phyloP scores from a whole-genome alignment of 129 eudicot genomes.

The Solidago caesia region DNA sequence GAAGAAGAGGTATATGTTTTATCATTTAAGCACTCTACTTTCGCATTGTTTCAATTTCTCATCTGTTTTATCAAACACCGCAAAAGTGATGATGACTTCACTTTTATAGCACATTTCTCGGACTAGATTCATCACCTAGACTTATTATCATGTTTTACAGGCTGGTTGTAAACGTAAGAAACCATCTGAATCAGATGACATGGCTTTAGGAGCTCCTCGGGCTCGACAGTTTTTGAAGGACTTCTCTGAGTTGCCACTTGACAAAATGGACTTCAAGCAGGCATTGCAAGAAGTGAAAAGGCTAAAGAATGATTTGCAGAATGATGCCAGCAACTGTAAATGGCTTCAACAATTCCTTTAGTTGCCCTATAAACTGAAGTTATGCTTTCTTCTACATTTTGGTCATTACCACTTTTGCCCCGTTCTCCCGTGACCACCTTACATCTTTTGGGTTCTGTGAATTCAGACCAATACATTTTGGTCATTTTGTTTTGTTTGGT shows the following conservation, averaged over 20 bases:
- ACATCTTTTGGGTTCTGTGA: constrained; percentile 7
- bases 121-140: background rate
- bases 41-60: background rate
- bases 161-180: constrained; percentile 68
- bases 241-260: constrained; percentile 78
- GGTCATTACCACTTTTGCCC: constrained; percentile 31
- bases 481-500: constrained; percentile 24
- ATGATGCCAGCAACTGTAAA: constrained; percentile 54
- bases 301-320: constrained; percentile 63
- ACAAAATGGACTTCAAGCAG: constrained; percentile 70
- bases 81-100: background rate
- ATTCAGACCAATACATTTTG: background rate
- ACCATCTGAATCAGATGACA: constrained; percentile 55
- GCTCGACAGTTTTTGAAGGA: constrained; percentile 77
- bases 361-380: constrained; percentile 2
- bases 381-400: constrained; percentile 24
- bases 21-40: background rate
- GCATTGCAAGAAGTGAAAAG: constrained; percentile 53
- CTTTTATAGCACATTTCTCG: background rate
- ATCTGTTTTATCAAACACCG: background rate
- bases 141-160: constrained; percentile 32
- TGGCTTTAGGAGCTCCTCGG: constrained; percentile 59
- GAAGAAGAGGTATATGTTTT: constrained; percentile 45
- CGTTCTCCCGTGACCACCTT: constrained; percentile 9
- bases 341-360: constrained; percentile 83